Base-by-base conservation (phyloP, 139 green algal genomes). In the Picocystis salinarum region DNA sequence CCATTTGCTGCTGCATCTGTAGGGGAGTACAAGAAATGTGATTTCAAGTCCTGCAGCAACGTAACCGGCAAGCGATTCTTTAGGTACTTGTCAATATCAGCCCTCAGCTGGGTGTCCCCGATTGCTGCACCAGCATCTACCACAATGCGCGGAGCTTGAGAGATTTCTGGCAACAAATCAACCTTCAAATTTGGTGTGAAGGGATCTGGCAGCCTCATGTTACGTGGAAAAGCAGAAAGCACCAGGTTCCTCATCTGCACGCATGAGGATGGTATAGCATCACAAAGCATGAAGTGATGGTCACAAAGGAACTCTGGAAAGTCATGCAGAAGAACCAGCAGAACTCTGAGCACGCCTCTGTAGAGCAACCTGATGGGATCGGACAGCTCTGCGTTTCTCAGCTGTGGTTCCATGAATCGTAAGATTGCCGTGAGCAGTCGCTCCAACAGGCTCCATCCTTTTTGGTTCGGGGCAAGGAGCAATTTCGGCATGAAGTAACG, bases 261-360 rank as follows among this genome's bases (percentile, higher is more conserved):
- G 58, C 83, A 94, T 6, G 59, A 74, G 6, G 76, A 56, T 23
- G 89, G 89, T 52, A 97, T 91, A 50, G 64, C 65, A 59, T 93
- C 76, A 63, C 80, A 93, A 23, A 99, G 77, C 50, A 66, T 61
- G 49, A 91, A 80, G 70, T 96, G 82, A 55, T 92, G 75, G 59
- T 95, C 76, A 65, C 85, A 94, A 46, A 97, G 76, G 66, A 99
- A 95, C 73, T 97, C 88, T 5, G 89, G 89, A 63, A 96, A 94
- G 66, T 99, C 89, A 51, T 99, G 89, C 63, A 99, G 71, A 47
- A 97, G 71, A 40, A 97, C 83, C 60, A 99, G 75, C 56, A 99
- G 74, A 58, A 99, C 67, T 11, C 89, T 71, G 50, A 97, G 62
- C 17, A 76, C 82, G 39, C 89, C 89, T 52, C 82, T 85, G 70